These are phyloP conservation scores for Rhizopogon rudus DNA, from an alignment of 768 basidiomycete species.

Conservation along the genomic window DNA sequence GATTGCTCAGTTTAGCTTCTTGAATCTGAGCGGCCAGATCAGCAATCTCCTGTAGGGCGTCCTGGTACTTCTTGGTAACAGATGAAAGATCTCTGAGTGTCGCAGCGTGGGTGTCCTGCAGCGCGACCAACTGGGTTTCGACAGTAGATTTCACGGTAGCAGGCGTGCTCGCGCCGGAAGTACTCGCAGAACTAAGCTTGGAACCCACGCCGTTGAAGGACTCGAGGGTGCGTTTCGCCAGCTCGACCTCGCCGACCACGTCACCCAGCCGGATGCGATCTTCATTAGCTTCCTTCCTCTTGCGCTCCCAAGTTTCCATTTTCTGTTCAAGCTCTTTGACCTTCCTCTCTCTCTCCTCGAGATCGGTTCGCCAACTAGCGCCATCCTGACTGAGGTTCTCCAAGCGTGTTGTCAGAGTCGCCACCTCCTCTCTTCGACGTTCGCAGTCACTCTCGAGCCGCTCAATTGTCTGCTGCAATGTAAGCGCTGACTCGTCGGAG, in stretches of 20 bases:
- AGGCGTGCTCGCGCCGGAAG: conserved; percentile 25
- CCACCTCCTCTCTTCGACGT: conserved; percentile 66
- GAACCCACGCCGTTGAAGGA: conserved; percentile 26
- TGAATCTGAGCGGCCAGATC: conserved; percentile 89
- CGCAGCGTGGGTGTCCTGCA: conserved; percentile 80
- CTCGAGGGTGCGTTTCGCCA: conserved; percentile 65
- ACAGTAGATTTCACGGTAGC: conserved; percentile 33
- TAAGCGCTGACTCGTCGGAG: conserved; percentile 72
- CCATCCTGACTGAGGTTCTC: conserved; percentile 67
- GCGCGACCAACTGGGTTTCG: conserved; percentile 59
- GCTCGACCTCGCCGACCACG: conserved; percentile 66
- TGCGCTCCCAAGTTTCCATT: conserved; percentile 75
- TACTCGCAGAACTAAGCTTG: conserved; percentile 24
- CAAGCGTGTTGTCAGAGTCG: conserved; percentile 64
- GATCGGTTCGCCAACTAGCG: conserved; percentile 76
- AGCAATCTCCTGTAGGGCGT: conserved; percentile 89
- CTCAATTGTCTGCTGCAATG: conserved; percentile 68
- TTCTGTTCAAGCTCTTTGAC: conserved; percentile 74
- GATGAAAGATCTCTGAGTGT: conserved; percentile 76
- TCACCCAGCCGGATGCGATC: conserved; percentile 61
- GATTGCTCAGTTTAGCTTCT: conserved; percentile 69
- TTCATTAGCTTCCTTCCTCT: conserved; percentile 61
- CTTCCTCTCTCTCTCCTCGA: conserved; percentile 77
- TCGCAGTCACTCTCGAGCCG: conserved; percentile 73
- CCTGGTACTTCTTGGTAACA: conserved; percentile 78